Percentiles rank a stretch among this genome's conserved stretches.
Conservation (phyloP, 192 early-diverging fungal genomes). For the Oehlia diaphana region DNA sequence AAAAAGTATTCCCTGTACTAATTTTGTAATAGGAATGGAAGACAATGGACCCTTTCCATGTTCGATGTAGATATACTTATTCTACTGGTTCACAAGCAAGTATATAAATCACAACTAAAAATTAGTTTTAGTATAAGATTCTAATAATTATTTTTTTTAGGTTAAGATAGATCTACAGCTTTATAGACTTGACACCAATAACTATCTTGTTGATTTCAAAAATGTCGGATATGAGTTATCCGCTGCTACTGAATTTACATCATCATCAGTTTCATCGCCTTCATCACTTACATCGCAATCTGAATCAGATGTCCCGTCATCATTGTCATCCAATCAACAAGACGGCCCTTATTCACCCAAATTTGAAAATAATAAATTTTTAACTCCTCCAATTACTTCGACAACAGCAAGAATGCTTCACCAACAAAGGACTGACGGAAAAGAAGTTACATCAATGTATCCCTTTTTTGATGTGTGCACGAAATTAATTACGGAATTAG, state of each 20-base stretch:
- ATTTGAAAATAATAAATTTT: slow-evolving; percentile 38
- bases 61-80: slow-evolving; percentile 71
- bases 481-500: slow-evolving; percentile 92
- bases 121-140: slow-evolving; percentile 27
- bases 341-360: slow-evolving; percentile 9
- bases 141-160: slow-evolving; percentile 31
- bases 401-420: slow-evolving; percentile 32
- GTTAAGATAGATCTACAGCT: slow-evolving; percentile 96
- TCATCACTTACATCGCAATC: neutral
- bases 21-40: slow-evolving; percentile 72
- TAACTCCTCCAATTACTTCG: slow-evolving; percentile 35
- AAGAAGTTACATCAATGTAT: slow-evolving; percentile 65
- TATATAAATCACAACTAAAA: neutral
- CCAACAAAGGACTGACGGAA: slow-evolving; percentile 38
- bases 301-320: slow-evolving; percentile 18
- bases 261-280: slow-evolving; percentile 33
- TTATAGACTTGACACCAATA: slow-evolving; percentile 87
- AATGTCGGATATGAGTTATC: slow-evolving; percentile 58
- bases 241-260: slow-evolving; percentile 36
- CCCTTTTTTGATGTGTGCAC: slow-evolving; percentile 97
- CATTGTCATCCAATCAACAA: slow-evolving; percentile 33
- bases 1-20: neutral
- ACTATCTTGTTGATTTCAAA: slow-evolving; percentile 97
- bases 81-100: slow-evolving; percentile 21
- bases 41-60: slow-evolving; percentile 83